Percentiles rank a stretch among this genome's conserved stretches.
Evolutionary conservation across 805 yeast genomes (phyloP).

Genomic region (Candida peoriensis): DNA sequence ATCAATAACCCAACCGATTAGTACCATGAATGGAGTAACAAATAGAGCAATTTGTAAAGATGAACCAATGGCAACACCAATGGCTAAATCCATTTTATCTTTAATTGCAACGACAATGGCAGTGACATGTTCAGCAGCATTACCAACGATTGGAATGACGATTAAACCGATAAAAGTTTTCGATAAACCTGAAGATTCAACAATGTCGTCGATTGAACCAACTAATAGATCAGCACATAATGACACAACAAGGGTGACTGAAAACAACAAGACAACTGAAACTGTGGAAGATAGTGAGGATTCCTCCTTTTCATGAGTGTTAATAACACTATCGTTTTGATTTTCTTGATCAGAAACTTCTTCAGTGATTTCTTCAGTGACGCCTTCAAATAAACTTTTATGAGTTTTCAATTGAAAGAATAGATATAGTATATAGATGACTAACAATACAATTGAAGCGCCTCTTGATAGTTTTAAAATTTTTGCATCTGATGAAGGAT

Average conservation of each 20-base stretch:
- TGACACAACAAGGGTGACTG: slow-evolving; percentile 76
- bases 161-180: slow-evolving; percentile 94
- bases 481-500: slow-evolving; percentile 30
- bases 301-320: slow-evolving; percentile 18
- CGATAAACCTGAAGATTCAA: slow-evolving; percentile 76
- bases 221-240: slow-evolving; percentile 91
- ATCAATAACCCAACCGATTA: slow-evolving; percentile 87
- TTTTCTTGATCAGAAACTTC: slow-evolving; percentile 13
- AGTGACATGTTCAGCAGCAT: slow-evolving; percentile 98
- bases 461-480: slow-evolving; percentile 80
- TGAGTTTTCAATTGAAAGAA: slow-evolving; percentile 89
- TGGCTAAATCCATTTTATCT: slow-evolving; percentile 95
- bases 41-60: slow-evolving; percentile 93
- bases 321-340: neutral
- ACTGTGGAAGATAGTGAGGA: slow-evolving; percentile 44
- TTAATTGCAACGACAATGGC: slow-evolving; percentile 92
- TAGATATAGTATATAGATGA: slow-evolving; percentile 73
- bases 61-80: slow-evolving; percentile 95
- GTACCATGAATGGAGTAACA: slow-evolving; percentile 92
- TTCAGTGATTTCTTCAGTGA: slow-evolving; percentile 36
- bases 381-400: slow-evolving; percentile 62
- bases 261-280: slow-evolving; percentile 48
- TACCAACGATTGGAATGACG: slow-evolving; percentile 94
- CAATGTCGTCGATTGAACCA: slow-evolving; percentile 88
- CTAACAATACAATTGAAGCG: slow-evolving; percentile 71